phyloP scores from a whole-genome alignment of 2,329 filamentous ascomycete genomes.

The Xylariaceae sp. region DNA sequence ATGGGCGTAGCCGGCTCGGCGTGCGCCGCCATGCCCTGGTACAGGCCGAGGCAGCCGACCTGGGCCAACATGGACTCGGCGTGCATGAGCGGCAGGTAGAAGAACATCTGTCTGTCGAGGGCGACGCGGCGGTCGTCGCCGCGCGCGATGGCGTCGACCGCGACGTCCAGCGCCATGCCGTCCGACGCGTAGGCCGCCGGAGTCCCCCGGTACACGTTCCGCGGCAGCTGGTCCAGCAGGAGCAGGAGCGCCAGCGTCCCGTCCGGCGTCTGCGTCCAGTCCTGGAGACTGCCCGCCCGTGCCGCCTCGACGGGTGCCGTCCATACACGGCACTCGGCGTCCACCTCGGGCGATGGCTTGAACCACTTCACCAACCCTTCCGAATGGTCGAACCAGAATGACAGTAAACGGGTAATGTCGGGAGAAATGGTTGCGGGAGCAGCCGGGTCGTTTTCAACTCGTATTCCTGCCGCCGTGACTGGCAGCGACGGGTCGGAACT shows the following conservation, averaged over 20 bases:
- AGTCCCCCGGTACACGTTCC: slow-evolving; percentile 7
- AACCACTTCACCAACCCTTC: slow-evolving; percentile 12
- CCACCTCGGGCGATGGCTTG: slow-evolving; percentile 5
- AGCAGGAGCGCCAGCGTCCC: slow-evolving; percentile 8
- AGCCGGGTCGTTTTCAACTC: background rate
- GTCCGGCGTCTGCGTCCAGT: slow-evolving; percentile 4
- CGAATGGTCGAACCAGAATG: slow-evolving; percentile 13
- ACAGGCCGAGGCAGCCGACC: slow-evolving; percentile 22
- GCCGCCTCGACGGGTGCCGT: slow-evolving; percentile 5
- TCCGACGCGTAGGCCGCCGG: slow-evolving; percentile 5
- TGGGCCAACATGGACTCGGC: slow-evolving; percentile 31
- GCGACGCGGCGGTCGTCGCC: slow-evolving; percentile 4
- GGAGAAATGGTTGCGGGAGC: background rate
- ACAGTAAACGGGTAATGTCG: background rate
- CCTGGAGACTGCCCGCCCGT: slow-evolving; percentile 1
- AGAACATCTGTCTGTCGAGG: slow-evolving; percentile 20
- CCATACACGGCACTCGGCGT: slow-evolving; percentile 7
- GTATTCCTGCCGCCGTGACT: background rate
- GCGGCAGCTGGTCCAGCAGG: slow-evolving; percentile 12
- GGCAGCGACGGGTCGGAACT: background rate
- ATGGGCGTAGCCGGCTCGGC: slow-evolving; percentile 13
- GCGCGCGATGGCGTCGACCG: slow-evolving; percentile 4
- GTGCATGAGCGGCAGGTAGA: slow-evolving; percentile 34
- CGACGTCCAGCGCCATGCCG: slow-evolving; percentile 3
- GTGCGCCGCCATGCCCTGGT: slow-evolving; percentile 18